These are phyloP conservation scores for Teratosphaeria destructans DNA, from an alignment of 2,329 filamentous ascomycete genomes.

Conservation along the genomic window DNA sequence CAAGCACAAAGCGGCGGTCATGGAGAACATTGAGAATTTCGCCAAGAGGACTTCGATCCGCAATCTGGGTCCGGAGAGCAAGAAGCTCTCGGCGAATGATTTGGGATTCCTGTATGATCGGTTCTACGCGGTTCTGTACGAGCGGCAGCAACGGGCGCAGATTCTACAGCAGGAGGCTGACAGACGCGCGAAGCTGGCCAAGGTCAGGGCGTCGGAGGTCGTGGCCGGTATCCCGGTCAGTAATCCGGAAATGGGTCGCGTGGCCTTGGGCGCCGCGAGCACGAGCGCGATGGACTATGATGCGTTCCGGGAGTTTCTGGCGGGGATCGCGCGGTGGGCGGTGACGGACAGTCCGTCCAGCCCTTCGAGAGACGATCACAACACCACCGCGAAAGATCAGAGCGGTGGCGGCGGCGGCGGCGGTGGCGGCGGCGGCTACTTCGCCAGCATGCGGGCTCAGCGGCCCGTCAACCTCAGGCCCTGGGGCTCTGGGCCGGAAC, in stretches of 20 bases:
- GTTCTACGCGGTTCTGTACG: slow-evolving; percentile 86
- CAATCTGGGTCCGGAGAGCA: slow-evolving; percentile 92
- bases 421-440: slow-evolving; percentile 35
- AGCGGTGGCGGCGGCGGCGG: slow-evolving; percentile 23
- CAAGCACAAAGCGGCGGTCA: slow-evolving; percentile 87
- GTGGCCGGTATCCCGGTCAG: slow-evolving; percentile 32
- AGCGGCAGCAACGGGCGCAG: slow-evolving; percentile 72
- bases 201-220: slow-evolving; percentile 37
- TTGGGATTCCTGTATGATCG: slow-evolving; percentile 85
- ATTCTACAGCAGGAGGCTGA: slow-evolving; percentile 63
- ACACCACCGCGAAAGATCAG: slow-evolving; percentile 22
- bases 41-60: slow-evolving; percentile 93
- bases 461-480: slow-evolving; percentile 20
- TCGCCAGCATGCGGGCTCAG: slow-evolving; percentile 20
- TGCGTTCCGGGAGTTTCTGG: slow-evolving; percentile 87
- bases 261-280: slow-evolving; percentile 70
- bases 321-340: slow-evolving; percentile 80
- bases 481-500: slow-evolving; percentile 54
- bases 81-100: slow-evolving; percentile 74
- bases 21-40: slow-evolving; percentile 94
- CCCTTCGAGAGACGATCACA: slow-evolving; percentile 39
- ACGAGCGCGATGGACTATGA: slow-evolving; percentile 95
- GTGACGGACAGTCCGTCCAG: slow-evolving; percentile 71
- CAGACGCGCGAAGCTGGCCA: slow-evolving; percentile 53
- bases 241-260: slow-evolving; percentile 65